Conservation (phyloP, 257 asterid genomes). For the Nicotiana sylvestris region DNA sequence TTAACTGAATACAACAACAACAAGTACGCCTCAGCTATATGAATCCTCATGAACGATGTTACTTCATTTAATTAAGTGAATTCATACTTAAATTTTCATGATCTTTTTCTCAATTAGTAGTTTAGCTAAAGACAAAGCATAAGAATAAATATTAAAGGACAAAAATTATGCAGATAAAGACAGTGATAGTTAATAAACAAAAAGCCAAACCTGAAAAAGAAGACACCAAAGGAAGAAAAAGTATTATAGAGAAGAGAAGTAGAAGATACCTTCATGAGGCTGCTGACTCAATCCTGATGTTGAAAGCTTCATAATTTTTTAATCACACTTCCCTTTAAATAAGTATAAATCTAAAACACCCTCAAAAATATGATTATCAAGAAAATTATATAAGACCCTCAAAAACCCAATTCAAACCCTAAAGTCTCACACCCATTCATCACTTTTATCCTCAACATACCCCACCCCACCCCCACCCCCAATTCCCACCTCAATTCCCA, state of each 20-base stretch:
- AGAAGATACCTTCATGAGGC: conserved; percentile 43
- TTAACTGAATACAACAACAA: background rate
- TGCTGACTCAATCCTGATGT: conserved; percentile 60
- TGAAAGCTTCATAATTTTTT: conserved; percentile 49
- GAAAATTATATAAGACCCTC: conserved; percentile 10
- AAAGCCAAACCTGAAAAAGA: conserved; percentile 12
- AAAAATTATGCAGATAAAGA: background rate
- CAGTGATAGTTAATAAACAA: background rate
- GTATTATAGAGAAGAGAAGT: conserved; percentile 9
- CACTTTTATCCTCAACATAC: conserved; percentile 15
- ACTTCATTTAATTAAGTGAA: background rate
- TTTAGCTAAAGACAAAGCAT: background rate
- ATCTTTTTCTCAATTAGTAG: background rate
- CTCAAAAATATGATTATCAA: conserved; percentile 15
- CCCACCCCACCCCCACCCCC: conserved; percentile 9
- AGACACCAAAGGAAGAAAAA: conserved; percentile 15
- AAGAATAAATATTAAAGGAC: background rate
- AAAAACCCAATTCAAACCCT: conserved; percentile 23
- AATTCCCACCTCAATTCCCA: background rate
- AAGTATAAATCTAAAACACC: conserved; percentile 10
- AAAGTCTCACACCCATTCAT: conserved; percentile 13
- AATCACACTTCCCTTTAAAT: conserved; percentile 18
- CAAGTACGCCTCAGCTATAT: no score
- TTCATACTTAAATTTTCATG: background rate
- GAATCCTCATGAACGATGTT: no score